Conservation (phyloP, 2,329 filamentous ascomycete species). For the Nemania serpens region DNA sequence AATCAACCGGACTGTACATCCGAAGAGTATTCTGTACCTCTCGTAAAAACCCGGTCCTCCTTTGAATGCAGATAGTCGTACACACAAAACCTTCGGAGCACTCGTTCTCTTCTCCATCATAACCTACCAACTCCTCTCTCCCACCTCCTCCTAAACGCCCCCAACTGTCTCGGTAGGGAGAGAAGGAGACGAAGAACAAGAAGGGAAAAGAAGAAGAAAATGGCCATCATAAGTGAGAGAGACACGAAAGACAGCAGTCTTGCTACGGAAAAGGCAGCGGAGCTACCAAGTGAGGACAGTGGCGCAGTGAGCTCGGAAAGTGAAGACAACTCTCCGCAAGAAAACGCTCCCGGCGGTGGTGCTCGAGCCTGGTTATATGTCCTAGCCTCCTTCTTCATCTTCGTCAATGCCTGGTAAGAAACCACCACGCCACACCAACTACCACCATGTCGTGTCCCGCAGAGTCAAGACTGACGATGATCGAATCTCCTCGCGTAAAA, state of each 20-base stretch:
- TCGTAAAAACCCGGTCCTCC: too few species aligned
- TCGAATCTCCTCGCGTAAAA: not conserved
- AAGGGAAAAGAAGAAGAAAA: not conserved
- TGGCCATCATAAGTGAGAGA: not conserved
- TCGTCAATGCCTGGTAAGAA: conserved; percentile 14
- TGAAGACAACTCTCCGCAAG: not conserved
- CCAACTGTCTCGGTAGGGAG: not conserved
- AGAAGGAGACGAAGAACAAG: not conserved
- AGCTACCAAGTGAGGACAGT: not conserved
- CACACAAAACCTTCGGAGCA: not conserved
- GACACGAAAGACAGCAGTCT: not conserved
- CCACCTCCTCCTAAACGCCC: not conserved
- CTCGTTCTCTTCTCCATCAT: not conserved
- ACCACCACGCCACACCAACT: too few species aligned
- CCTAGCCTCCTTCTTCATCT: conserved; percentile 14
- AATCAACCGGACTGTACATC: too few species aligned
- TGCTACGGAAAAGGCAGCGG: not conserved
- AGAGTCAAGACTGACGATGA: not conserved
- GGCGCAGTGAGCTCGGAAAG: not conserved
- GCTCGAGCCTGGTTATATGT: conserved; percentile 8
- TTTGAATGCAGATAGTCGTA: too few species aligned
- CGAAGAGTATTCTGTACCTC: too few species aligned
- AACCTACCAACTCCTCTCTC: not conserved
- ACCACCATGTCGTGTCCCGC: not conserved
- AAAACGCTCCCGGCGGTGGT: not conserved